Conservation (phyloP, 2,329 filamentous ascomycete species). For the Curvularia lunata region DNA sequence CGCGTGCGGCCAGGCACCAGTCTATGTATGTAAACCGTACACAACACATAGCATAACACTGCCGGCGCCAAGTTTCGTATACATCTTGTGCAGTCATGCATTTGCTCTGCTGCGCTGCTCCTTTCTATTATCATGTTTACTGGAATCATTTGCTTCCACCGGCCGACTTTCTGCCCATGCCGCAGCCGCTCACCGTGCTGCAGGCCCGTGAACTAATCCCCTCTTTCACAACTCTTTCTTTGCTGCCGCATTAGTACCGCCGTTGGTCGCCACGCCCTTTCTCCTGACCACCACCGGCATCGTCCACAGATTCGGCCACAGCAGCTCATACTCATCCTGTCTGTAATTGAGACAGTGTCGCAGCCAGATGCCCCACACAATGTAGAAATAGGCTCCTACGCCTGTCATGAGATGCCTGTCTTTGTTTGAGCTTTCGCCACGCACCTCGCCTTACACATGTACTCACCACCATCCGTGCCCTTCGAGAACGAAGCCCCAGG, state of each 20-base stretch:
- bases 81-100: not conserved
- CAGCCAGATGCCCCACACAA: constrained; percentile 83
- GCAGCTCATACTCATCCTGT: constrained; percentile 72
- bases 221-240: constrained; percentile 40
- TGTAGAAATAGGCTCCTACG: constrained; percentile 81
- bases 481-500: constrained; percentile 79
- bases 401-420: constrained; percentile 79
- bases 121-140: not conserved
- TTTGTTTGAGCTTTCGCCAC: constrained; percentile 17
- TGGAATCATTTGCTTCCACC: not conserved
- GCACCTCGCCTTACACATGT: not conserved
- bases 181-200: not conserved
- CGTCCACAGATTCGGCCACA: constrained; percentile 69
- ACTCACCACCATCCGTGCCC: constrained; percentile 75
- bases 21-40: constrained; percentile 5
- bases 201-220: not conserved
- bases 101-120: not conserved
- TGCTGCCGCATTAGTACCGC: constrained; percentile 23
- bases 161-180: not conserved
- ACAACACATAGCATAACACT: constrained; percentile 3
- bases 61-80: not conserved
- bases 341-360: constrained; percentile 75
- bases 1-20: constrained; percentile 26
- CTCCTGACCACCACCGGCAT: constrained; percentile 59
- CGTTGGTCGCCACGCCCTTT: constrained; percentile 11